Percentiles rank a stretch among this genome's conserved stretches.
Conservation (phyloP, 2,329 filamentous ascomycete species). For the Fusarium duplospermum region DNA sequence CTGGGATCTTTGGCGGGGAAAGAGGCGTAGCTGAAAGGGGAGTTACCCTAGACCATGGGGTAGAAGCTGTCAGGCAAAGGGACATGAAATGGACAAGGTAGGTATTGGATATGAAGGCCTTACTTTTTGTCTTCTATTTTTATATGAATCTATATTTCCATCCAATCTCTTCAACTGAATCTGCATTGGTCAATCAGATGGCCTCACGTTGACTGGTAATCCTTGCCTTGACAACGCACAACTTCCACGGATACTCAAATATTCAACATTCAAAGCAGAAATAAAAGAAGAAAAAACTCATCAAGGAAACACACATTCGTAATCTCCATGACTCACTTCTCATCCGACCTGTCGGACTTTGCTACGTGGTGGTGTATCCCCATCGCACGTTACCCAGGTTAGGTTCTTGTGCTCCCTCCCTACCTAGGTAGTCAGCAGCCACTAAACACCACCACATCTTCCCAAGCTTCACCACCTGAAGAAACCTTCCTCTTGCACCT, state of each 20-base stretch:
- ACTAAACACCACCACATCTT: slow-evolving; percentile 17
- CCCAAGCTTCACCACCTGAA: slow-evolving; percentile 24
- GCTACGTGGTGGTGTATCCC: slow-evolving; percentile 5
- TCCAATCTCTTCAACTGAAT: not conserved
- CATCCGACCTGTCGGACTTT: not conserved
- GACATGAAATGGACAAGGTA: not conserved
- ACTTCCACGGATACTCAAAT: not conserved
- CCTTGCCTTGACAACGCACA: not conserved
- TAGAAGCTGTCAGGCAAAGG: not conserved
- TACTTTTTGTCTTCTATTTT: not conserved
- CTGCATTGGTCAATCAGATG: not conserved
- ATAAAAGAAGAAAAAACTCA: not conserved
- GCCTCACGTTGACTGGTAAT: not conserved
- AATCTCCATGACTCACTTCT: not conserved
- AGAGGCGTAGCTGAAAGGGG: not conserved
- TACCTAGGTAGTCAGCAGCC: slow-evolving; percentile 16
- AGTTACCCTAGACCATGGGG: not conserved
- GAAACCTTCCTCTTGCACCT: slow-evolving; percentile 17
- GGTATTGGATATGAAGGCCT: not conserved
- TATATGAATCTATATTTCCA: not conserved
- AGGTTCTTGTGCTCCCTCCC: not conserved
- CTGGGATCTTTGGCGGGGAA: not conserved
- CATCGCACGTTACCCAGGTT: slow-evolving; percentile 8
- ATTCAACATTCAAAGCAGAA: not conserved
- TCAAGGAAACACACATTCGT: not conserved